Evolutionary conservation across 2,329 filamentous ascomycete genomes (phyloP), one percentile per base, ranked within the genome.

Genomic region (Sodiomyces alkalinus): DNA sequence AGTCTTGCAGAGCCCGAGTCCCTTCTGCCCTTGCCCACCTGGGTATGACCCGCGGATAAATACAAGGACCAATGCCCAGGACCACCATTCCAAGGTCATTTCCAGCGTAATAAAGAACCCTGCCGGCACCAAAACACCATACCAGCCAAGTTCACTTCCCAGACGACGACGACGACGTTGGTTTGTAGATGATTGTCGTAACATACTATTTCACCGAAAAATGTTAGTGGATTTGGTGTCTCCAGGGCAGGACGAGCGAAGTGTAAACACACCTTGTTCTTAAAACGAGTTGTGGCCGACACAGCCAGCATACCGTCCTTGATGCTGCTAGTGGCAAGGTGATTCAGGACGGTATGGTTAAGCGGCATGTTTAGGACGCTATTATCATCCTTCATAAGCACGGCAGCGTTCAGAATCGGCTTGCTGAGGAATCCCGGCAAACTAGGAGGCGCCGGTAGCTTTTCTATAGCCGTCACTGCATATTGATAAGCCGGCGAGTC

Each of bases 311-410:
- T 81, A 37, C 87, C 86, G 41, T 93, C 85, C 60, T 93, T 94
- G 53, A 98, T 98, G 52, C 86, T 94, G 53, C 87, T 96, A 3
- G 90, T 98, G 27, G 87, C 87, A 41, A 98, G 61, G 52, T 98
- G 90, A 41, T 98, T 98, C 37, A 98, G 60, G 18, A 96, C 83
- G 0, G 90, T 94, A 47, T 98, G 87, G 45, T 96, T 98, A n/a
- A n/a, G n/a, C 10, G 90, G 90, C 68, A 94, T 87, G 41, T 83
- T 90, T 38, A 98, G 60, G 35, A 98, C 90, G 55, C 86, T 94
- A 52, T 87, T 93, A 55, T 98, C 90, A 49, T 98, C 90, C 60
- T 96, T 96, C 65, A 93, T 83, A 6, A 87, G 75, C 16, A 82
- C 85, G 3, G 75, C 77, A 27, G 81, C 81, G 51, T 98, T 98